Evolutionary conservation across 2,329 filamentous ascomycete species (phyloP), one percentile per base, ranked within the genome.

Genomic region (Monilinia vaccinii-corymbosi): DNA sequence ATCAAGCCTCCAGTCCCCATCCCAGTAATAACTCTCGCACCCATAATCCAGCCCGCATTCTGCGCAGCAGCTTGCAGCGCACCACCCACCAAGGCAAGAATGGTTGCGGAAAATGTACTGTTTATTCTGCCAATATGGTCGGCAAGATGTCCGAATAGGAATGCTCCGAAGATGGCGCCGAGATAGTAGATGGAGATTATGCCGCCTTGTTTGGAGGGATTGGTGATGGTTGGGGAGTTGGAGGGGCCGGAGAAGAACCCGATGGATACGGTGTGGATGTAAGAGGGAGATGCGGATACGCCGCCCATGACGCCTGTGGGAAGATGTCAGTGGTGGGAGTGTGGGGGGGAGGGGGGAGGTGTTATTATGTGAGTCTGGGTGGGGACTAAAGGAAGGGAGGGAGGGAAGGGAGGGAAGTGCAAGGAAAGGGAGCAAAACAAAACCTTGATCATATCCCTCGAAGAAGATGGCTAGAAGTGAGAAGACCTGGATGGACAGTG

Each of bases 51-150:
- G 56, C 68, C 61, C 11, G 66, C 62, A 60, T 67, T 69, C 48
- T 67, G 64, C 23, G 58, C 48, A 21, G 58, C 56, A 31, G 53
- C 32, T 28, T 64, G 62, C 13, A 72, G 65, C 25, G 70, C 69
- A 56, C 66, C 66, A 31, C 71, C 70, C 23, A 69, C 10, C 18
- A 71, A 40, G 23, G 64, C 69, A 58, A 70, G 65, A 10, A 67
- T 67, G 1, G 78, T 72, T 1, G 78, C 78, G 32, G 77, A 69
- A 56, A 80, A 73, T 46, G 81, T 69, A 51, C 77, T 77, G 59
- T 77, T 78, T 65, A 79, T 80, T 34, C 80, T 77, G n/a, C 80
- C 80, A 42, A 80, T 74, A 23, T 73, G 28, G 65, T 82, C 80
- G n/a, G 77, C 80, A 23, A 77, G 68, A 75, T 76, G 77, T 40